Conservation (phyloP, 805 yeast species). For the Cyberlindnera maritima region DNA sequence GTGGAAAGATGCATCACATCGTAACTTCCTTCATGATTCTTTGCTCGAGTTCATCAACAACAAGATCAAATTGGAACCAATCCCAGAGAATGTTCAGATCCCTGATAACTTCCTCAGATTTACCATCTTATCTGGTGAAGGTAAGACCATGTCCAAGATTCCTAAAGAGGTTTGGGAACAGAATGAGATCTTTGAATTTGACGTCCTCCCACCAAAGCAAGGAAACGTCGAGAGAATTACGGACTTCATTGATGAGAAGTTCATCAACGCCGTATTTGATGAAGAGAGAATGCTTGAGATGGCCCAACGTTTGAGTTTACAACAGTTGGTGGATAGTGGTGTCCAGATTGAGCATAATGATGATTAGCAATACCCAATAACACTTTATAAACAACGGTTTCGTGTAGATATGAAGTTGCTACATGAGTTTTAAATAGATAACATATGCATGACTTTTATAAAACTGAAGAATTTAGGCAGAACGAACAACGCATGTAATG, state of each 20-base stretch:
- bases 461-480: too few species aligned
- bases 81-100: slow-evolving; percentile 30
- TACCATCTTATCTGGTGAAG: slow-evolving; percentile 69
- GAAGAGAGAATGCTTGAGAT: slow-evolving; percentile 28
- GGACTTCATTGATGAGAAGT: slow-evolving; percentile 32
- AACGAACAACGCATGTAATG: too few species aligned
- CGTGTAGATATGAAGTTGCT: too few species aligned
- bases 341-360: slow-evolving; percentile 4
- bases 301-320: slow-evolving; percentile 27
- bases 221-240: slow-evolving; percentile 39
- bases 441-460: too few species aligned
- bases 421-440: too few species aligned
- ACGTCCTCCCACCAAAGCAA: slow-evolving; percentile 62
- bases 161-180: slow-evolving; percentile 61
- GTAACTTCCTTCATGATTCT: slow-evolving; percentile 46
- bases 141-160: slow-evolving; percentile 64
- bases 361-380: background rate
- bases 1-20: slow-evolving; percentile 50
- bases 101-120: slow-evolving; percentile 66
- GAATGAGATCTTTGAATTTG: slow-evolving; percentile 66
- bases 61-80: slow-evolving; percentile 13
- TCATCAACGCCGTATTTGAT: slow-evolving; percentile 21
- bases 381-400: background rate
- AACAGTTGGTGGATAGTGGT: slow-evolving; percentile 22
- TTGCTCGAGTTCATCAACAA: slow-evolving; percentile 29